Percentiles rank a stretch among this genome's conserved stretches.
Conservation (phyloP, 441 rosid genomes). For the Populus trichocarpa region DNA sequence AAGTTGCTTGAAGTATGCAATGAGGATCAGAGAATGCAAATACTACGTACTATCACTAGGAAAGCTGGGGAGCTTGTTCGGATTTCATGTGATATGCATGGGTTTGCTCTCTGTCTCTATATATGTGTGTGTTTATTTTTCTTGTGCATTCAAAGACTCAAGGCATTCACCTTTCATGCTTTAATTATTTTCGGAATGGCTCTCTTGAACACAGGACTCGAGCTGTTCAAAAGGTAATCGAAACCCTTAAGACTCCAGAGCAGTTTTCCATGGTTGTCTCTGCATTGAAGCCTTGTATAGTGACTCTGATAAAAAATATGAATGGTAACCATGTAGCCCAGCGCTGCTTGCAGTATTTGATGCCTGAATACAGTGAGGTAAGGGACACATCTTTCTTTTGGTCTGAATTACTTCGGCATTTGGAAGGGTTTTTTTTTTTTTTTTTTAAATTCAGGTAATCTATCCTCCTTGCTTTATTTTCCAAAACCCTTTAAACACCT, state of each 20-base stretch:
- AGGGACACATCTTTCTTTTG: background rate
- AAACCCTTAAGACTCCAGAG: slow-evolving; percentile 53
- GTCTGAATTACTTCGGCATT: background rate
- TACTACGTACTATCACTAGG: slow-evolving; percentile 53
- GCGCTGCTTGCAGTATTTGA: slow-evolving; percentile 59
- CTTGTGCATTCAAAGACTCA: background rate
- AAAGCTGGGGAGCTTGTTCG: slow-evolving; percentile 57
- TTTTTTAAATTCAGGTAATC: background rate
- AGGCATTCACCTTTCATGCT: background rate
- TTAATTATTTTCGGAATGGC: slow-evolving; percentile 3
- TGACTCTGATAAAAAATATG: slow-evolving; percentile 65
- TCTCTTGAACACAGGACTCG: slow-evolving; percentile 52
- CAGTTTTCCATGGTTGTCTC: slow-evolving; percentile 50
- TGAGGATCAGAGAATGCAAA: slow-evolving; percentile 62
- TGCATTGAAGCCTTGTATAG: slow-evolving; percentile 62
- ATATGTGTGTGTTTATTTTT: background rate
- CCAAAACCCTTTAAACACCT: background rate
- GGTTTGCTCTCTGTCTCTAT: slow-evolving; percentile 36
- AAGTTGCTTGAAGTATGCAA: slow-evolving; percentile 81
- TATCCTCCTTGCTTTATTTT: background rate
- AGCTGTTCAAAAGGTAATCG: slow-evolving; percentile 74
- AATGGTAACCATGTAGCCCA: slow-evolving; percentile 82
- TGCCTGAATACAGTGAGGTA: slow-evolving; percentile 58
- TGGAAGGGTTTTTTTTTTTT: background rate
- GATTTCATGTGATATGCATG: slow-evolving; percentile 83